phyloP scores from a whole-genome alignment of 345 rosid species.

The Pseudoturritis turrita region DNA sequence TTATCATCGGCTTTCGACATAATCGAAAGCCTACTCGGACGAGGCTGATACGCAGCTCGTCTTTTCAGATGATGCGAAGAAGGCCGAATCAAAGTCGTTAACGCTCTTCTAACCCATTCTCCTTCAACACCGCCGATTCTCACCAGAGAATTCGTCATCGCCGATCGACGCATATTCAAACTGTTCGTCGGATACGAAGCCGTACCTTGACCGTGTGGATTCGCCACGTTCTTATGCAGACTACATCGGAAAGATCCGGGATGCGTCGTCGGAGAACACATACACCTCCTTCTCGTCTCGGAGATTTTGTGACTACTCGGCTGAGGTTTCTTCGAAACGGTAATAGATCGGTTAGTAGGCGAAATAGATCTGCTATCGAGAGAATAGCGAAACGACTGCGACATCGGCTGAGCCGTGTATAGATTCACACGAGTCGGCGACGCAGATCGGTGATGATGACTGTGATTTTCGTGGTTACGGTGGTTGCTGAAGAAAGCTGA shows the following conservation, averaged over 20 bases:
- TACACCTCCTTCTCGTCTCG: slow-evolving; percentile 47
- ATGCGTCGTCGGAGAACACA: slow-evolving; percentile 93
- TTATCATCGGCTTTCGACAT: slow-evolving; percentile 48
- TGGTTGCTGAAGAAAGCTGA: slow-evolving; percentile 30
- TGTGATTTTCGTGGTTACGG: background rate
- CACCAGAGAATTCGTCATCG: slow-evolving; percentile 87
- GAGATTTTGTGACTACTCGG: slow-evolving; percentile 36
- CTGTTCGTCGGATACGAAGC: slow-evolving; percentile 47
- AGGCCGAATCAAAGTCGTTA: slow-evolving; percentile 83
- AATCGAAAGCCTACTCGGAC: slow-evolving; percentile 69
- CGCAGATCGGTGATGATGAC: slow-evolving; percentile 27
- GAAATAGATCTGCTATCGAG: slow-evolving; percentile 36
- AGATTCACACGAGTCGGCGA: slow-evolving; percentile 35
- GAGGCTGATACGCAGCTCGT: slow-evolving; percentile 51
- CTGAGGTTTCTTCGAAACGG: slow-evolving; percentile 38
- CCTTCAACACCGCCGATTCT: slow-evolving; percentile 96
- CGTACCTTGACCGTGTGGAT: slow-evolving; percentile 28
- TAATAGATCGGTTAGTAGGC: slow-evolving; percentile 45
- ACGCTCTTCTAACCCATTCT: slow-evolving; percentile 79
- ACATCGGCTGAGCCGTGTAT: background rate
- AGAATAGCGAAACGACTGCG: slow-evolving; percentile 22
- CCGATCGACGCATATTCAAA: slow-evolving; percentile 77
- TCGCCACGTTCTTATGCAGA: slow-evolving; percentile 49
- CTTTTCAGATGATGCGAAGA: slow-evolving; percentile 83
- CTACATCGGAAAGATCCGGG: slow-evolving; percentile 84